Percentiles rank a stretch among this genome's conserved stretches.
These are phyloP conservation scores for Claviceps cyperi DNA, from an alignment of 2,329 filamentous ascomycete genomes.

Conservation along the genomic window DNA sequence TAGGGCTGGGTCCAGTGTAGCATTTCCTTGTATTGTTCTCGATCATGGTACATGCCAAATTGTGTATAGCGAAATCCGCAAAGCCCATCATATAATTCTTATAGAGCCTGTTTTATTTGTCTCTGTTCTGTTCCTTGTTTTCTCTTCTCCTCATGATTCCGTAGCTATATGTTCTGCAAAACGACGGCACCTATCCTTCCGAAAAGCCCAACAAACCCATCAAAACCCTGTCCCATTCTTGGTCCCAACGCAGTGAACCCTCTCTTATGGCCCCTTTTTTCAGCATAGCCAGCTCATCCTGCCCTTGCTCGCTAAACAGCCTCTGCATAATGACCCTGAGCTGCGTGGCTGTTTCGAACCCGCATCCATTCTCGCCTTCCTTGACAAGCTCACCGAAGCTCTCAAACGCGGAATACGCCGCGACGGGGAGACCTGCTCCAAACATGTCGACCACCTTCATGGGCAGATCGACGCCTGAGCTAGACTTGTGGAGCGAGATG, in stretches of 20 bases:
- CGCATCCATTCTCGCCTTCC: constrained; percentile 72
- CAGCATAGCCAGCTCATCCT: constrained; percentile 41
- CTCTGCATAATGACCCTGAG: constrained; percentile 48
- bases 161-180: not conserved
- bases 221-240: constrained; percentile 80
- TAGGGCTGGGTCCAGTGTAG: not conserved
- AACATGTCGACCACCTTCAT: constrained; percentile 99
- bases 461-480: constrained; percentile 84
- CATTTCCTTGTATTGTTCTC: not conserved
- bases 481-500: constrained; percentile 82
- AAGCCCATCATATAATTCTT: not conserved
- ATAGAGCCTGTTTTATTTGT: not conserved
- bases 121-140: not conserved
- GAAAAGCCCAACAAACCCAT: constrained; percentile 50
- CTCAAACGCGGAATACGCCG: constrained; percentile 72
- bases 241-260: constrained; percentile 69
- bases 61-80: not conserved
- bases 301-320: constrained; percentile 42
- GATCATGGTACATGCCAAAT: not conserved
- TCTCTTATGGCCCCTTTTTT: constrained; percentile 60
- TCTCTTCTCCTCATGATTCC: not conserved
- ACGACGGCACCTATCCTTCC: constrained; percentile 1
- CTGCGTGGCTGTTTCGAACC: constrained; percentile 60
- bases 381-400: constrained; percentile 84
- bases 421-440: constrained; percentile 79